Evolutionary conservation across 768 basidiomycete genomes (phyloP).

Genomic region (Lentinula sp.): DNA sequence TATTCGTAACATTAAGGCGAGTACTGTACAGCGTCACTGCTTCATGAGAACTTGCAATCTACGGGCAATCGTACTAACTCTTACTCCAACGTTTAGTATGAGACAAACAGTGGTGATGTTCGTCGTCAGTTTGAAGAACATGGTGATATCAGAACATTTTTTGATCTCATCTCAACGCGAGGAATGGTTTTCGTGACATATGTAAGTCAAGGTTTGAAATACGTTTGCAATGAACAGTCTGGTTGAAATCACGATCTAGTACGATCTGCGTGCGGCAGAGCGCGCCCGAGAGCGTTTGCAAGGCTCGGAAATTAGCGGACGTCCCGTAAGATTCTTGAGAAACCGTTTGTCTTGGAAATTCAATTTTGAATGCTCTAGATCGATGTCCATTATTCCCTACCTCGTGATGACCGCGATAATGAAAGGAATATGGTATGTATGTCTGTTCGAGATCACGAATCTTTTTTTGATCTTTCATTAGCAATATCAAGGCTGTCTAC

Average conservation of each 20-base stretch:
- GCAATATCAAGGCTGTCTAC: slow-evolving; percentile 80
- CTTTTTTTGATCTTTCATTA: slow-evolving; percentile 15
- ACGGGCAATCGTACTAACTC: slow-evolving; percentile 2
- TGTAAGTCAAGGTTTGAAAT: slow-evolving; percentile 49
- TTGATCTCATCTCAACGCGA: slow-evolving; percentile 88
- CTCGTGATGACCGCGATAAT: slow-evolving; percentile 75
- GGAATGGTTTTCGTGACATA: slow-evolving; percentile 99
- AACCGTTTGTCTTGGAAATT: neutral
- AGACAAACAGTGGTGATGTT: slow-evolving; percentile 82
- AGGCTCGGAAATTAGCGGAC: slow-evolving; percentile 79
- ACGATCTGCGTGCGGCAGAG: slow-evolving; percentile 88
- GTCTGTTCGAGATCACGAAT: neutral
- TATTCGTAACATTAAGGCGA: slow-evolving; percentile 97
- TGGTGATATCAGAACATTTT: slow-evolving; percentile 96
- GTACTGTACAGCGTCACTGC: slow-evolving; percentile 23
- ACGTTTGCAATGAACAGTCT: neutral
- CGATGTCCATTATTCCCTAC: slow-evolving; percentile 96
- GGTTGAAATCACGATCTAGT: slow-evolving; percentile 40
- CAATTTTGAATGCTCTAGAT: slow-evolving; percentile 48
- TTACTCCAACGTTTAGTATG: slow-evolving; percentile 50
- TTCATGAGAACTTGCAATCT: neutral
- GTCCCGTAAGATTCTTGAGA: slow-evolving; percentile 58
- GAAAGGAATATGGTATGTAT: slow-evolving; percentile 78
- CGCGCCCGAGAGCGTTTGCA: slow-evolving; percentile 87
- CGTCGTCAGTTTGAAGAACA: slow-evolving; percentile 84